These are phyloP conservation scores for Neurospora sp. DNA, from an alignment of 495 filamentous ascomycete species.

Conservation along the genomic window DNA sequence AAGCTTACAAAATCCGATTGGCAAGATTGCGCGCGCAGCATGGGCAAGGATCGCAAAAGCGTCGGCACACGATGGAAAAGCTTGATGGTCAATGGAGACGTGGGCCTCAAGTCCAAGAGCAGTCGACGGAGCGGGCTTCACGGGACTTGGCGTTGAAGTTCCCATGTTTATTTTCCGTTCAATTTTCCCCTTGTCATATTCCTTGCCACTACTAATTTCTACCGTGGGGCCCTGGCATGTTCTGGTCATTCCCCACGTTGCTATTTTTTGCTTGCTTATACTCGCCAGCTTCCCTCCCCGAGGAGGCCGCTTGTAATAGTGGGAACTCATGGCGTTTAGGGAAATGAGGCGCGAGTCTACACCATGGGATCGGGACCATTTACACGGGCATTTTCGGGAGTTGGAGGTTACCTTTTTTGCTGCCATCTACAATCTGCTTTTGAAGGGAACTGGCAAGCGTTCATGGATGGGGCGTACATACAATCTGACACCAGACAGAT, in stretches of 20 bases:
- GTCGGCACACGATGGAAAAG: conserved; percentile 63
- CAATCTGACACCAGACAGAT: not conserved
- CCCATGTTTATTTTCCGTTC: not conserved
- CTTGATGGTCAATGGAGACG: conserved; percentile 50
- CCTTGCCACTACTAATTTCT: not conserved
- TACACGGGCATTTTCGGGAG: not conserved
- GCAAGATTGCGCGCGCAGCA: conserved; percentile 65
- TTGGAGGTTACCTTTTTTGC: not conserved
- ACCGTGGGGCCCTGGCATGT: not conserved
- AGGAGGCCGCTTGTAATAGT: not conserved
- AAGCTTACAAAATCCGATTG: conserved; percentile 62
- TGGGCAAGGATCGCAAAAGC: conserved; percentile 56
- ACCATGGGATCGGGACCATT: not conserved
- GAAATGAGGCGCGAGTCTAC: not conserved
- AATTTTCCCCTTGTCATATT: not conserved
- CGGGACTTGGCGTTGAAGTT: conserved; percentile 31
- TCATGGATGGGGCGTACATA: not conserved
- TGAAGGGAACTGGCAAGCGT: not conserved
- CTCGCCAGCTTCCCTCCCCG: not conserved
- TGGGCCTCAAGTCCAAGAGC: conserved; percentile 41
- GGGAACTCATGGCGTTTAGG: not conserved
- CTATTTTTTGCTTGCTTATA: not conserved
- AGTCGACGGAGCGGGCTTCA: conserved; percentile 35
- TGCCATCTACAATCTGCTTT: not conserved
- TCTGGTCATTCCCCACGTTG: not conserved